phyloP scores from a whole-genome alignment of 768 basidiomycete genomes.

The Mycena rebaudengoi region DNA sequence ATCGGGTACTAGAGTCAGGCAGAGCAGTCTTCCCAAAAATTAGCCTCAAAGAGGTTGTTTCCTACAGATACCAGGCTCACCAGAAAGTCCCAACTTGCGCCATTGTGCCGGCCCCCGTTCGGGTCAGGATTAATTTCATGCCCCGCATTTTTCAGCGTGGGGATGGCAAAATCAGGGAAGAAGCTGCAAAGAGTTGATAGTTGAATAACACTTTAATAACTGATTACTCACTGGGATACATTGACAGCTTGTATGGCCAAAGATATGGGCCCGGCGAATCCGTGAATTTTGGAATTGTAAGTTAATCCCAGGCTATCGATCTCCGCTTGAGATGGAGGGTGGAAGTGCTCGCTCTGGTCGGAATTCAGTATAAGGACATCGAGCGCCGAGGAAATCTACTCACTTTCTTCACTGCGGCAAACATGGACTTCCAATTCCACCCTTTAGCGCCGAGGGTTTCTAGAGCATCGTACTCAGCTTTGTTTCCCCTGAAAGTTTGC shows the following conservation, averaged over 20 bases:
- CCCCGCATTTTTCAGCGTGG: neutral
- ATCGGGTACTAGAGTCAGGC: constrained; percentile 13
- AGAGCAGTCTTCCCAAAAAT: neutral
- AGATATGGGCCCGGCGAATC: constrained; percentile 12
- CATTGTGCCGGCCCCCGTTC: constrained; percentile 17
- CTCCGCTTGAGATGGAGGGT: neutral
- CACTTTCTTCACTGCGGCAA: constrained; percentile 10
- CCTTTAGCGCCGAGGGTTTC: constrained; percentile 20
- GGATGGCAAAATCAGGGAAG: constrained; percentile 10
- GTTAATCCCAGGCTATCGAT: constrained; percentile 2
- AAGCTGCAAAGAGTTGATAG: neutral
- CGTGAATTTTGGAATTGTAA: constrained; percentile 3
- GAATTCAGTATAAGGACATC: neutral
- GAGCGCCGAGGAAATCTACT: neutral
- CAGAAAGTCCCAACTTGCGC: constrained; percentile 13
- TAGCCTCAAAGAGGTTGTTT: neutral
- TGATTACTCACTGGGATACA: constrained; percentile 8
- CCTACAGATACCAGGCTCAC: neutral
- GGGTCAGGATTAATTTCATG: constrained; percentile 13
- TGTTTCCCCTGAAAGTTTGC: neutral
- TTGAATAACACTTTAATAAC: neutral
- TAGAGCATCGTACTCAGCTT: constrained; percentile 14
- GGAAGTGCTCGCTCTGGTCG: constrained; percentile 23
- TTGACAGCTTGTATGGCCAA: constrained; percentile 15
- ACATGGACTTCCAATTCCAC: constrained; percentile 16